Evolutionary conservation across 2,329 filamentous ascomycete species (phyloP).

Genomic region (Fusarium staphyleae): DNA sequence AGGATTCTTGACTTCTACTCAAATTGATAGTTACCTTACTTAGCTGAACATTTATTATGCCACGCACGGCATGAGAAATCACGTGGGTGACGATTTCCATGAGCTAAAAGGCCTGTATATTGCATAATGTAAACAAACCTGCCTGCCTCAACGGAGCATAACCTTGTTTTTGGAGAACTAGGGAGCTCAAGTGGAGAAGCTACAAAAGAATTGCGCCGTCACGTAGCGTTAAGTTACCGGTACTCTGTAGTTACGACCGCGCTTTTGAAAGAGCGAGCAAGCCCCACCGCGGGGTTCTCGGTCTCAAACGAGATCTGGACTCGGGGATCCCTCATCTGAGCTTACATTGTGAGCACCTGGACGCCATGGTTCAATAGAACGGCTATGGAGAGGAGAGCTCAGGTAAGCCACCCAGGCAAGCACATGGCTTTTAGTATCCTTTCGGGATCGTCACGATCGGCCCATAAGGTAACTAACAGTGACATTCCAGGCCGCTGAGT

Average conservation of each 20-base stretch:
- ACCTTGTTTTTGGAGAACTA: no score
- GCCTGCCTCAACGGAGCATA: no score
- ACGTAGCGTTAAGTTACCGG: no score
- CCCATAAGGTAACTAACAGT: constrained; percentile 8
- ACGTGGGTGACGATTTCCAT: no score
- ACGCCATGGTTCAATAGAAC: constrained; percentile 37
- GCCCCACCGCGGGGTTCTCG: constrained; percentile 31
- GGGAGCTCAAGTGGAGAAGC: constrained; percentile 16
- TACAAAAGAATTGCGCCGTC: constrained; percentile 2
- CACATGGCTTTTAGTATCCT: neutral
- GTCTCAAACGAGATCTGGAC: constrained; percentile 1
- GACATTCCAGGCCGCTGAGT: constrained; percentile 48
- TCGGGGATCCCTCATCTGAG: constrained; percentile 13
- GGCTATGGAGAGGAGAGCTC: constrained; percentile 50
- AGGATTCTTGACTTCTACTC: no score
- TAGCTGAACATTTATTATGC: no score
- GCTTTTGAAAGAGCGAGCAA: neutral
- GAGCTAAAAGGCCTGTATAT: no score
- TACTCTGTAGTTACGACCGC: no score
- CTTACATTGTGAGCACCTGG: constrained; percentile 15
- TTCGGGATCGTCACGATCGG: neutral
- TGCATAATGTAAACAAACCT: no score
- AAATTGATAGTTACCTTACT: no score
- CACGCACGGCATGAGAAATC: no score
- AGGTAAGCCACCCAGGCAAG: constrained; percentile 38